A percentile compares a stretch with the other conserved stretches of the same genome.
Evolutionary conservation across 2,329 filamentous ascomycete genomes (phyloP).

Genomic region (Botryotinia calthae): DNA sequence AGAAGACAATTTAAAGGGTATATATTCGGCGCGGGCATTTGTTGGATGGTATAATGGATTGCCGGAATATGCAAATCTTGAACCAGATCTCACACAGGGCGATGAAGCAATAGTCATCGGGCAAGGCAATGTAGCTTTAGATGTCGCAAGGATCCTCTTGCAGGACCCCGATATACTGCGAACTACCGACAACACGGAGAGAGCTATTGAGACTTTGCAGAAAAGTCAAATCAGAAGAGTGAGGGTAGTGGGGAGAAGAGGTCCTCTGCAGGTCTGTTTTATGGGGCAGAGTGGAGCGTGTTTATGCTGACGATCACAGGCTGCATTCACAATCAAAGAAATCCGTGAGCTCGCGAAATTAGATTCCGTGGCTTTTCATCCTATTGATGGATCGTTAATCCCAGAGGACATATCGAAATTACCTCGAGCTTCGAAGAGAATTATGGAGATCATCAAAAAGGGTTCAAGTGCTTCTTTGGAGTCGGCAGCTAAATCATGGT

Average conservation of each 20-base stretch:
- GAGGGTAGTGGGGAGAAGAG: slow-evolving; percentile 82
- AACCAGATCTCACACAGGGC: slow-evolving; percentile 69
- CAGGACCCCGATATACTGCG: slow-evolving; percentile 69
- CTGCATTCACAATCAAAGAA: slow-evolving; percentile 94
- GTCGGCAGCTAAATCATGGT: slow-evolving; percentile 67
- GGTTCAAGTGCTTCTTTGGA: slow-evolving; percentile 55
- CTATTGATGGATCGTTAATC: slow-evolving; percentile 63
- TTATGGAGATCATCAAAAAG: slow-evolving; percentile 79
- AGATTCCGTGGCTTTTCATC: slow-evolving; percentile 66
- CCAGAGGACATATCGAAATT: slow-evolving; percentile 67
- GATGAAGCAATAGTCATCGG: slow-evolving; percentile 87
- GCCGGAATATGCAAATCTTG: slow-evolving; percentile 71
- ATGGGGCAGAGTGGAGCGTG: background rate
- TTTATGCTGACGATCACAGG: slow-evolving; percentile 47
- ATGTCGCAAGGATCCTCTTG: slow-evolving; percentile 85
- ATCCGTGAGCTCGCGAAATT: slow-evolving; percentile 82
- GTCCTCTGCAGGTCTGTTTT: slow-evolving; percentile 72
- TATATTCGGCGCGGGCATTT: slow-evolving; percentile 87
- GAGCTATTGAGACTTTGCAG: slow-evolving; percentile 71
- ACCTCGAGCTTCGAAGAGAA: slow-evolving; percentile 69
- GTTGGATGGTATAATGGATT: slow-evolving; percentile 99
- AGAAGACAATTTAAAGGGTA: slow-evolving; percentile 67
- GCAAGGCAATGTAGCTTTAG: slow-evolving; percentile 93
- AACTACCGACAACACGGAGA: slow-evolving; percentile 84
- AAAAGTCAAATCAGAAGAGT: slow-evolving; percentile 75